A percentile compares a stretch with the other conserved stretches of the same genome.
These are phyloP conservation scores for Aspergillus olivimuriae DNA, from an alignment of 495 filamentous ascomycete species.

Conservation along the genomic window DNA sequence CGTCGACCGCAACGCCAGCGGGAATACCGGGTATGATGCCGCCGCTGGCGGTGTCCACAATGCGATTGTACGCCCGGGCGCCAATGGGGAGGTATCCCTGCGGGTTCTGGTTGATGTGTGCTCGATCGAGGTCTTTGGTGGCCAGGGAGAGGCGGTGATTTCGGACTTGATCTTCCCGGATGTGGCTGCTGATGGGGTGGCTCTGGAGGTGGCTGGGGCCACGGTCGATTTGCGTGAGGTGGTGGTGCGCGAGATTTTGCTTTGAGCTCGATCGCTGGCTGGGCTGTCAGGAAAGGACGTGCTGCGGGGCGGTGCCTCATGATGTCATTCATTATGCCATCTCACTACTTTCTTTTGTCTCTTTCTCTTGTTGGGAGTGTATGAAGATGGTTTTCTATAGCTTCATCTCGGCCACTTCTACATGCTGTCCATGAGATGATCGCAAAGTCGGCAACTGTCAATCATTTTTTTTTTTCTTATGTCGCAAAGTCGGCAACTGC, in stretches of 20 bases:
- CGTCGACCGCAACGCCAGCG: background rate
- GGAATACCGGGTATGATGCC: background rate
- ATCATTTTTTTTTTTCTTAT: too few relatives aligned
- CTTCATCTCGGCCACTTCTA: too few relatives aligned
- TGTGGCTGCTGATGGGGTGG: background rate
- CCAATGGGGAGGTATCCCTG: background rate
- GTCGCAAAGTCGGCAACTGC: too few relatives aligned
- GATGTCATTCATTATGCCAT: too few relatives aligned
- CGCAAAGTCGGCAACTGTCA: too few relatives aligned
- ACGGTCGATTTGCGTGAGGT: background rate
- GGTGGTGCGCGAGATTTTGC: conserved; percentile 11
- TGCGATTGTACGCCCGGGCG: background rate
- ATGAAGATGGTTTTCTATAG: too few relatives aligned
- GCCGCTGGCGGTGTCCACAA: background rate
- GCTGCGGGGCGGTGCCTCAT: too few relatives aligned
- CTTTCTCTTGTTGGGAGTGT: too few relatives aligned
- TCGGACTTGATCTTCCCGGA: background rate
- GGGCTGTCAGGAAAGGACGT: too few relatives aligned
- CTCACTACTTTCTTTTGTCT: too few relatives aligned
- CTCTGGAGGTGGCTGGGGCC: background rate
- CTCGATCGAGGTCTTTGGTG: background rate
- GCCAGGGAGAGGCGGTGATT: background rate
- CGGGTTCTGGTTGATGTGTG: background rate
- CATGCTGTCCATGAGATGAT: too few relatives aligned
- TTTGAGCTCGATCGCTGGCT: conserved; percentile 9